These are phyloP conservation scores for Phialemonium atrogriseum DNA, from an alignment of 2,329 filamentous ascomycete genomes.

Conservation along the genomic window DNA sequence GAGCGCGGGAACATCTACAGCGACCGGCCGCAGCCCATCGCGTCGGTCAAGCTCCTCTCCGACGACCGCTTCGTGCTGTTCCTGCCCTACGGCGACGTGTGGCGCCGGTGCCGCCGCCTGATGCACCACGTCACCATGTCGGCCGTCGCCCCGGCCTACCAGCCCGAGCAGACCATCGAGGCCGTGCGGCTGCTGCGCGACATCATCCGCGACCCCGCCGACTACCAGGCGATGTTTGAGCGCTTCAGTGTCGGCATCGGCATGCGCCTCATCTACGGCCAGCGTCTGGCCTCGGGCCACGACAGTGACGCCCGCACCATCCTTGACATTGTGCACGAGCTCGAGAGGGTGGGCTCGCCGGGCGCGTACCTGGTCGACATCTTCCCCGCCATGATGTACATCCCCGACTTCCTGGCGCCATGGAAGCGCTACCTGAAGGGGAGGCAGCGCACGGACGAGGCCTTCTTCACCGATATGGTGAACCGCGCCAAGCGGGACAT, in stretches of 20 bases:
- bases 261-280: slow-evolving; percentile 29
- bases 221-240: slow-evolving; percentile 29
- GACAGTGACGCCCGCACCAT: slow-evolving; percentile 21
- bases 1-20: slow-evolving; percentile 29
- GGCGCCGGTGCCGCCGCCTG: slow-evolving; percentile 4
- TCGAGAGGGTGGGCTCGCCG: slow-evolving; percentile 23
- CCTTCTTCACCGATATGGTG: slow-evolving; percentile 2
- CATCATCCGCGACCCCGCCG: slow-evolving; percentile 20
- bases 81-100: slow-evolving; percentile 17
- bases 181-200: slow-evolving; percentile 19
- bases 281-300: slow-evolving; percentile 22
- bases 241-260: slow-evolving; percentile 31
- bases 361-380: slow-evolving; percentile 3
- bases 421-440: slow-evolving; percentile 3
- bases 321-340: slow-evolving; percentile 21
- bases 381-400: not conserved
- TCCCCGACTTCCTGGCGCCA: slow-evolving; percentile 2
- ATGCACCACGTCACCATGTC: slow-evolving; percentile 23
- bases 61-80: slow-evolving; percentile 19
- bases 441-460: not conserved
- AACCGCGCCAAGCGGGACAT: slow-evolving; percentile 1
- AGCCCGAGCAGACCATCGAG: slow-evolving; percentile 22
- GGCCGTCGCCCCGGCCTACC: slow-evolving; percentile 19
- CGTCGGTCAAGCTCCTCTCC: slow-evolving; percentile 23
- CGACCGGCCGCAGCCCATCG: slow-evolving; percentile 24